These are phyloP conservation scores for Colletotrichum gloeosporioides DNA, from an alignment of 2,329 filamentous ascomycete species.

Conservation along the genomic window DNA sequence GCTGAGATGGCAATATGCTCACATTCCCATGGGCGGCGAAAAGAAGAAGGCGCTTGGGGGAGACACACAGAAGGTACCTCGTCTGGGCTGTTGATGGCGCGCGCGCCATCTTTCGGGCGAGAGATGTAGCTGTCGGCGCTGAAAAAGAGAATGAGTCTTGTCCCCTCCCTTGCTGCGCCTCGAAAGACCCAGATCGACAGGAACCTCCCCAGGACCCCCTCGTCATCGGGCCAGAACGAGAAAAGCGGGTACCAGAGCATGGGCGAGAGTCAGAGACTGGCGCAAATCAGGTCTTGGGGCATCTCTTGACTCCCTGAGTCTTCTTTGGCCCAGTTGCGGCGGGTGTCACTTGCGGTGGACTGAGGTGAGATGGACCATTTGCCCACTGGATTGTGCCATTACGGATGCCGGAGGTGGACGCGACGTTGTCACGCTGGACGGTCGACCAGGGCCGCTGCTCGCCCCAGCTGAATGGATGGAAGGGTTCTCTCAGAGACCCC, in stretches of 20 bases:
- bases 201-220: background rate
- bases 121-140: background rate
- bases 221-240: conserved; percentile 9
- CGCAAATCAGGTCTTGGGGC: background rate
- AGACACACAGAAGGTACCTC: background rate
- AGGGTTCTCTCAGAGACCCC: background rate
- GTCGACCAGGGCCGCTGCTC: background rate
- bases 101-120: background rate
- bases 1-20: background rate
- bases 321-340: conserved; percentile 1
- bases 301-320: background rate
- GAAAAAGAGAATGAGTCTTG: background rate
- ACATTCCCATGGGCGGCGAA: conserved; percentile 12
- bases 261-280: conserved; percentile 15
- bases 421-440: background rate
- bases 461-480: background rate
- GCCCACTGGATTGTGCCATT: background rate
- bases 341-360: background rate
- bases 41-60: background rate
- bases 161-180: conserved; percentile 17
- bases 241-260: background rate
- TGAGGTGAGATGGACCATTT: background rate
- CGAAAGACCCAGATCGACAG: conserved; percentile 18
- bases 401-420: background rate
- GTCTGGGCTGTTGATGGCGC: background rate